Base-by-base conservation (phyloP, 2,329 filamentous ascomycete species). In the Juglanconis oblonga region DNA sequence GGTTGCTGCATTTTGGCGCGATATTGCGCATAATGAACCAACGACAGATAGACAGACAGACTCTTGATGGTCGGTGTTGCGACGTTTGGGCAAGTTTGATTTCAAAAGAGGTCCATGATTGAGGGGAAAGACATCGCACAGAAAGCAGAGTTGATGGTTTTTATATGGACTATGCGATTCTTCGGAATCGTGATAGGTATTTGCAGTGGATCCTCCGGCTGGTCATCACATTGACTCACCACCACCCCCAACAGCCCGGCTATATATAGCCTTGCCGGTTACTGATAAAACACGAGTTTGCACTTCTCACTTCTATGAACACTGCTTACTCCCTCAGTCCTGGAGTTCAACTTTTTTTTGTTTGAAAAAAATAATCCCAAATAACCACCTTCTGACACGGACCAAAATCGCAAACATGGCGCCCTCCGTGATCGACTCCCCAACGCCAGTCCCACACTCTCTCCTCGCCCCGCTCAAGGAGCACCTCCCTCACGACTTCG, bases 401-500 rank as follows among this genome's bases (percentile, higher is more conserved):
- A 24, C 17, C 17, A 24, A 24, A 24, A 24, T 2, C 17, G 17
- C 17, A 31, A 57, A 13, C 2, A 65, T 65, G 64, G 52, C 52
- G 5, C 55, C 62, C 5, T 3, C 17, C 5, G 56, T 67, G 29
- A 55, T 66, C 10, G 68, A 71, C 56, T 56, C 62, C 40, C 57
- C 64, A 29, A 53, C 52, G 31, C 58, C 57, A 45, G 63, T 67
- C 6, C 64, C 68, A 11, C 63, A 59, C 10, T 64, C 63, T 62
- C 71, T 87, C 47, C 68, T 84, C n/a, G 58, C 65, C 2, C 76
- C 82, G 11, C 77, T 90, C 0, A 67, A 71, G 32, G 67, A 71
- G 3, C 77, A 83, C 38, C 73, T 88, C 8, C 87, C 87, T 0
- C 73, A 81, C 65, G 84, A 85, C 4, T 74, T 90, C 13, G 79